Evolutionary conservation across 305 asterid genomes (phyloP).

Genomic region (Solanum hybrid): DNA sequence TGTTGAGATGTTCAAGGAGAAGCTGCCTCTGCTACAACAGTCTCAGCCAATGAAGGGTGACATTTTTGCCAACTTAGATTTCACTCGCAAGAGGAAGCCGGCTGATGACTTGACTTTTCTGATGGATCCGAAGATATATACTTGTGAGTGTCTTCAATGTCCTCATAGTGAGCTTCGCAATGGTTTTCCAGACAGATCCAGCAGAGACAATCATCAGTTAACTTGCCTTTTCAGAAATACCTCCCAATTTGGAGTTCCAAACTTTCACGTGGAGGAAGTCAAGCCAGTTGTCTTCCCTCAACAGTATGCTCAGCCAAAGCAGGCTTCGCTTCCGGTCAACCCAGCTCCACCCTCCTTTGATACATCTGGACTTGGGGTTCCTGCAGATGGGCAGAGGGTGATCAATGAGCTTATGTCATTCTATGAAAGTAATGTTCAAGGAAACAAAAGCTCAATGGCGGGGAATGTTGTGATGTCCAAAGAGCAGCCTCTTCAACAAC

Average conservation of each 20-base stretch:
- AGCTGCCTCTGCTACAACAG: conserved; percentile 23
- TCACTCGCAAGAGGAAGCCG: conserved; percentile 42
- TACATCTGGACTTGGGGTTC: conserved; percentile 42
- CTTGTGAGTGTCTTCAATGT: conserved; percentile 39
- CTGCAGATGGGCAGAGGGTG: conserved; percentile 59
- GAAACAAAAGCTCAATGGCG: conserved; percentile 22
- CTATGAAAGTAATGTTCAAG: conserved; percentile 33
- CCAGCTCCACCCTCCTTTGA: conserved; percentile 26
- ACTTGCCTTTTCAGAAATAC: conserved; percentile 36
- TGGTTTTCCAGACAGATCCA: conserved; percentile 45
- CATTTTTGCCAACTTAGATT: conserved; percentile 25
- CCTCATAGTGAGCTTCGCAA: conserved; percentile 36
- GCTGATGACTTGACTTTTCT: conserved; percentile 19
- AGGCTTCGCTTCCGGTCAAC: conserved; percentile 6
- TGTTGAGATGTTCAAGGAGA: conserved; percentile 23
- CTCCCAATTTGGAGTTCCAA: conserved; percentile 26
- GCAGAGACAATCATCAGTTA: conserved; percentile 50
- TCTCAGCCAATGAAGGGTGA: conserved; percentile 29
- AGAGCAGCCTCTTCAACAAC: conserved; percentile 19
- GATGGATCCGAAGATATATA: conserved; percentile 43
- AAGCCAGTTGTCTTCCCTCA: conserved; percentile 34
- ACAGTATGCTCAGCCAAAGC: conserved; percentile 34
- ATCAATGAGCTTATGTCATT: conserved; percentile 58
- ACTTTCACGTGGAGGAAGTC: conserved; percentile 31
- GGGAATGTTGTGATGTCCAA: conserved; percentile 11